Conservation (phyloP, 2,329 filamentous ascomycete species). For the Ilyonectria destructans region DNA sequence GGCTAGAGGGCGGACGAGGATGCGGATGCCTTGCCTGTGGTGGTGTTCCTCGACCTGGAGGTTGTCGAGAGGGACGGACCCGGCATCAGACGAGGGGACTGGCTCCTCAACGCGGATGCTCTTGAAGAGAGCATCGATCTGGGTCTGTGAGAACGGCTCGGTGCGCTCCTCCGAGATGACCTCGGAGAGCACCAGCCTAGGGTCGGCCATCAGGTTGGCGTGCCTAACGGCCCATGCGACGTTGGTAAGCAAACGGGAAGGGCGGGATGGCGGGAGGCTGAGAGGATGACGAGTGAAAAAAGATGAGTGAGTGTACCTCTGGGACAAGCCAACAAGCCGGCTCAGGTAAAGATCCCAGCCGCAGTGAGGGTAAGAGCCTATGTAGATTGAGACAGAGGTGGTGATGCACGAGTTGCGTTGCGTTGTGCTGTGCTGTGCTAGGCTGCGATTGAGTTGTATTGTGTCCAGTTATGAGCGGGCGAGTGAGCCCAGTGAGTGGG, state of each 20-base stretch:
- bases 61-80: conserved; percentile 69
- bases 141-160: conserved; percentile 72
- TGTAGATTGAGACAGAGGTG: conserved; percentile 9
- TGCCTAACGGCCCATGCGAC: conserved; percentile 51
- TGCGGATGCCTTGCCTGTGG: conserved; percentile 71
- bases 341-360: conserved; percentile 36
- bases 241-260: conserved; percentile 47
- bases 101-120: conserved; percentile 63
- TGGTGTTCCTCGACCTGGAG: conserved; percentile 68
- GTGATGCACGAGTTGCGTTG: conserved; percentile 15
- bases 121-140: conserved; percentile 67
- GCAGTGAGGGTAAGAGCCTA: not conserved
- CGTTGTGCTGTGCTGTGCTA: conserved; percentile 37
- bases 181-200: conserved; percentile 57
- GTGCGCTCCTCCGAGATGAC: conserved; percentile 68
- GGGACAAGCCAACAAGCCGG: conserved; percentile 42
- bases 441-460: conserved; percentile 40
- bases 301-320: conserved; percentile 46
- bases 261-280: conserved; percentile 35
- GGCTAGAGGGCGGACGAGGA: conserved; percentile 70
- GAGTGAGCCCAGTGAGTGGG: conserved; percentile 35
- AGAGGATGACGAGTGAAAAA: conserved; percentile 33
- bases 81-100: conserved; percentile 56
- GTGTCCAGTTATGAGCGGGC: conserved; percentile 21
- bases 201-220: conserved; percentile 62